Evolutionary conservation across 163 green algal species (phyloP), one percentile per base, ranked within the genome.

Genomic region (Scenedesmus sp.): DNA sequence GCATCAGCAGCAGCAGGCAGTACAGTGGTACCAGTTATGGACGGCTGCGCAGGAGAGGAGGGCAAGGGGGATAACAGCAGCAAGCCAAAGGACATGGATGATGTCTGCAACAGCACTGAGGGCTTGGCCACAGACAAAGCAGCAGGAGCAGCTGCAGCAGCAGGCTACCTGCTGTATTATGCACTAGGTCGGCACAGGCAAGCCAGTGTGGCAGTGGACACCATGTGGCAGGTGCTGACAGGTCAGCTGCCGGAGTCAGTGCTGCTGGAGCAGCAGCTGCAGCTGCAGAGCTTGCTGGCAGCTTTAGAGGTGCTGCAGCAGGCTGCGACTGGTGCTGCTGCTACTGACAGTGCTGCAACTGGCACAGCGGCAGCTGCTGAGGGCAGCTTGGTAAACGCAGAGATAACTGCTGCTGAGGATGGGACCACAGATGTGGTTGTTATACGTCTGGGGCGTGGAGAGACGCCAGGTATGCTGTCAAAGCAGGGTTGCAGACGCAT

Each of bases 101-200:
- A n/a, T 4, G 33, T 35, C 22, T 51, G 0, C 78, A 59, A 22
- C 42, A 35, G 26, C 0, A 30, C 13, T 33, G 7, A 70, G 2
- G 56, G 4, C 22, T 6, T 10, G 22, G 10, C 56, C 30, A 22
- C 22, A 35, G 76, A 49, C 40, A 84, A 51, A 6, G 33, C 78
- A 56, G 78, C n/a, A n/a, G n/a, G 40, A 15, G 85, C 65, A 70
- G 85, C 85, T 30, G 85, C 85, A 72, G 85, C 43, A 68, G 40
- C 85, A 49, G 70, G 85, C 7, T 90, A 90, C 70, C 16, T 20
- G 26, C 42, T 90, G 42, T 90, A 90, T 73, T 44, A 85, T 85
- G 70, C 85, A 10, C 49, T 37, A 18, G 18, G 85, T 30, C 46
- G 16, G 16, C 85, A 90, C 44, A 37, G 85, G 33, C 70, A 84